Evolutionary conservation across 2,329 filamentous ascomycete genomes (phyloP).

Genomic region (Gaeumannomyces sp.): DNA sequence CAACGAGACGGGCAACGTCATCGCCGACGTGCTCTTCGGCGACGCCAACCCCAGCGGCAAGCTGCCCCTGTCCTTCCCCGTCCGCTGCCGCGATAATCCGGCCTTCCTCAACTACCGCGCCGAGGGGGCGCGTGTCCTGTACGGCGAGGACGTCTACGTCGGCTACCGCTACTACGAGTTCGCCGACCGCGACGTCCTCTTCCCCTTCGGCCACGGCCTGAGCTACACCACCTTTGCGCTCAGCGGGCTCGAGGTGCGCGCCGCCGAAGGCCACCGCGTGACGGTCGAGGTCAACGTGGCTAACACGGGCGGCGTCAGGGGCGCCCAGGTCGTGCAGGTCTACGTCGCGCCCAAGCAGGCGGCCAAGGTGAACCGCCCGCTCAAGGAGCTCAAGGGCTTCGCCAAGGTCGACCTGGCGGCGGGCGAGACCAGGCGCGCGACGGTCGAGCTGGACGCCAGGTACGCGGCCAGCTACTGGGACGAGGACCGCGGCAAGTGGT

Average conservation of each 20-base stretch:
- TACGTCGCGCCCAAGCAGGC: conserved; percentile 49
- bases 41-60: conserved; percentile 66
- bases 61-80: conserved; percentile 59
- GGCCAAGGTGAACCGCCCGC: conserved; percentile 48
- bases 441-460: conserved; percentile 44
- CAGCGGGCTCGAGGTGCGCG: conserved; percentile 38
- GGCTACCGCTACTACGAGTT: conserved; percentile 69
- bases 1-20: conserved; percentile 75
- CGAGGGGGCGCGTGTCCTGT: conserved; percentile 59
- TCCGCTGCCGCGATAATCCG: conserved; percentile 59
- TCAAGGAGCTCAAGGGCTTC: conserved; percentile 60
- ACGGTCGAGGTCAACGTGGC: conserved; percentile 45
- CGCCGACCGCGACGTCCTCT: conserved; percentile 24
- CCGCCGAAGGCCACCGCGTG: conserved; percentile 34
- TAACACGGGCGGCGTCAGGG: conserved; percentile 52
- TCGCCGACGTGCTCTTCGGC: conserved; percentile 72
- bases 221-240: conserved; percentile 28
- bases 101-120: conserved; percentile 61
- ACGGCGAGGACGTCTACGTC: conserved; percentile 67
- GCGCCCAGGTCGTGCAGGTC: conserved; percentile 52
- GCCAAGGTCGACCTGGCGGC: conserved; percentile 41
- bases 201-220: conserved; percentile 23
- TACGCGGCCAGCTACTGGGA: conserved; percentile 66
- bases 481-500: conserved; percentile 60
- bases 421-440: conserved; percentile 4